Evolutionary conservation across 345 rosid genomes (phyloP).

Genomic region (Diplotaxis tenuifolia): DNA sequence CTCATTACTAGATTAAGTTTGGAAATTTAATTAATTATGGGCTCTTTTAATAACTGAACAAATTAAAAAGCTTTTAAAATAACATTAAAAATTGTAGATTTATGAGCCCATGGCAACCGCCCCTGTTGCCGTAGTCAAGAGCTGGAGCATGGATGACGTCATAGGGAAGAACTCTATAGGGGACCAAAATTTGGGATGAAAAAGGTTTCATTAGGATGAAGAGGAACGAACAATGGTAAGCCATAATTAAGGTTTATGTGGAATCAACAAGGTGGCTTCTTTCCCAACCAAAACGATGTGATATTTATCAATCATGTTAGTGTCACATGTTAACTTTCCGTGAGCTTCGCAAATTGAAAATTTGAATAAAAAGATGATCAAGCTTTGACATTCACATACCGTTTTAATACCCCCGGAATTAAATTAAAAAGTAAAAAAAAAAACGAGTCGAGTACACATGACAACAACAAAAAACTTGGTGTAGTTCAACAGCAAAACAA

Average conservation of each 20-base stretch:
- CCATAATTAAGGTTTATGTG: conserved; percentile 48
- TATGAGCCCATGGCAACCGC: too few species aligned
- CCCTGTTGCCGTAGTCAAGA: too few species aligned
- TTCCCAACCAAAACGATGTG: conserved; percentile 36
- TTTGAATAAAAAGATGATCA: not conserved
- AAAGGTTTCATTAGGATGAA: not conserved
- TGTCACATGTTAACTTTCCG: not conserved
- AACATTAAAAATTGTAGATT: too few species aligned
- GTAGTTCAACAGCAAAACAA: conserved; percentile 17
- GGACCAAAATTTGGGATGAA: too few species aligned
- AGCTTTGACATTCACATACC: conserved; percentile 6
- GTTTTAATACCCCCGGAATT: not conserved
- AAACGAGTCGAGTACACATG: not conserved
- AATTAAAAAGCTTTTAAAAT: too few species aligned
- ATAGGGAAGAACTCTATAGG: too few species aligned
- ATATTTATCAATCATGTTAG: not conserved
- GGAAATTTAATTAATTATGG: too few species aligned
- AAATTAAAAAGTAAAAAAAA: not conserved
- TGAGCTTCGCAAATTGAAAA: too few species aligned
- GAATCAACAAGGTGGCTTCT: conserved; percentile 51
- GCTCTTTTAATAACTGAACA: too few species aligned
- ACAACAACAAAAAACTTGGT: not conserved
- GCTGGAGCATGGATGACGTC: too few species aligned
- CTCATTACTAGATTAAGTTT: too few species aligned
- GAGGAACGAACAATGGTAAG: conserved; percentile 42